These are phyloP conservation scores for Rhizopogon sp. DNA, from an alignment of 768 basidiomycete genomes.

Conservation along the genomic window DNA sequence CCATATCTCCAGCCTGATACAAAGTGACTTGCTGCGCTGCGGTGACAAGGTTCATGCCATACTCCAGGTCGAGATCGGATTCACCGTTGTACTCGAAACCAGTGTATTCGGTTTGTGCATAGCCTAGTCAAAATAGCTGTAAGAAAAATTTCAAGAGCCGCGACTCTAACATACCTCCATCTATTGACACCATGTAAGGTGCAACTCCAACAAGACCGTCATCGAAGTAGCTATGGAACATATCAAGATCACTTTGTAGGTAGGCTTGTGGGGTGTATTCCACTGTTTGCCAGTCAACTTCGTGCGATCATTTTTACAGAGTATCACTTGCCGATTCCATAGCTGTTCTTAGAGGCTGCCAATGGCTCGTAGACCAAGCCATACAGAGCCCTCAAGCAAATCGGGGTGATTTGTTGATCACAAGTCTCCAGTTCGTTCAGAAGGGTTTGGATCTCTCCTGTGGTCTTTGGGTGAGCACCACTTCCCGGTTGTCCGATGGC, in stretches of 20 bases:
- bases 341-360: constrained; percentile 29
- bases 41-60: constrained; percentile 43
- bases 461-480: constrained; percentile 5
- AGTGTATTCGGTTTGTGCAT: constrained; percentile 36
- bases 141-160: background rate
- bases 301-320: background rate
- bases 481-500: background rate
- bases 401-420: constrained; percentile 29
- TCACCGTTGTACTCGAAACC: constrained; percentile 47
- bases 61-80: constrained; percentile 52
- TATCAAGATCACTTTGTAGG: constrained; percentile 36
- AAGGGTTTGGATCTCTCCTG: constrained; percentile 8
- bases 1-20: constrained; percentile 40
- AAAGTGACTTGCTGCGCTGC: constrained; percentile 34
- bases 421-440: constrained; percentile 24
- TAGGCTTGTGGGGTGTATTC: constrained; percentile 40
- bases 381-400: constrained; percentile 36
- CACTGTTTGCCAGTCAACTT: constrained; percentile 21
- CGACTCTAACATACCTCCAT: background rate
- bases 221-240: constrained; percentile 38
- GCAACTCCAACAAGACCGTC: constrained; percentile 32
- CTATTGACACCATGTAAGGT: constrained; percentile 28
- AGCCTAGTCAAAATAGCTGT: constrained; percentile 24
- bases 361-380: constrained; percentile 27
- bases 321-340: constrained; percentile 29